phyloP scores from a whole-genome alignment of 345 rosid species.

The Camelina hispida region DNA sequence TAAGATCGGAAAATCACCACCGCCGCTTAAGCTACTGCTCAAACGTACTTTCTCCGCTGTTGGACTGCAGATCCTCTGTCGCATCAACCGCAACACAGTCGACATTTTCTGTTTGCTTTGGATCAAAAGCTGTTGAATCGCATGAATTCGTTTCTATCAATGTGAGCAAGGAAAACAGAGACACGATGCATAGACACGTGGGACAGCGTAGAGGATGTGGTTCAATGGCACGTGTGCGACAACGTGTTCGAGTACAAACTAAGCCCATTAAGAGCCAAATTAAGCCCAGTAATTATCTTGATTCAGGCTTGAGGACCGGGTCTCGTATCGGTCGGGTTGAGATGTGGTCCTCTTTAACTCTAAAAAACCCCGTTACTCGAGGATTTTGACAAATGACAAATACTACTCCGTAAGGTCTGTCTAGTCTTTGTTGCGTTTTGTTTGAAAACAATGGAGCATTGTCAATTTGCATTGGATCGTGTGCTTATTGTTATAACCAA shows the following conservation, averaged over 20 bases:
- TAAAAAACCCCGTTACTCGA: background rate
- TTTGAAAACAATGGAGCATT: conserved; percentile 6
- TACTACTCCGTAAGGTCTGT: background rate
- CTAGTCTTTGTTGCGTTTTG: conserved; percentile 7
- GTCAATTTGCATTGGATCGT: conserved; percentile 35
- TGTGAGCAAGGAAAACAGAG: background rate
- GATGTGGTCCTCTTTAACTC: background rate
- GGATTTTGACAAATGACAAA: conserved; percentile 29
- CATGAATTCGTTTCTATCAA: background rate
- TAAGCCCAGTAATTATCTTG: background rate
- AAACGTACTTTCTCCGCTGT: conserved; percentile 37
- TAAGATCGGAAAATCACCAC: conserved; percentile 46
- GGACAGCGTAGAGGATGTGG: background rate
- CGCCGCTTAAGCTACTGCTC: conserved; percentile 40
- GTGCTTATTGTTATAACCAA: conserved; percentile 19
- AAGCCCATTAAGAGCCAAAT: background rate
- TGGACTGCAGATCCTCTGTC: conserved; percentile 17
- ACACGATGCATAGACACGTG: conserved; percentile 29
- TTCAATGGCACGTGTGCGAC: conserved; percentile 10
- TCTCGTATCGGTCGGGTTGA: conserved; percentile 7
- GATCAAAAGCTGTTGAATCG: background rate
- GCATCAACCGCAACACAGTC: conserved; percentile 14
- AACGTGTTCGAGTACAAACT: conserved; percentile 12
- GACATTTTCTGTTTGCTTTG: conserved; percentile 16
- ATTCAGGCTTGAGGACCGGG: background rate